A percentile compares a stretch with the other conserved stretches of the same genome.
These are phyloP conservation scores for Penicillium daleae DNA, from an alignment of 495 filamentous ascomycete species.

Conservation along the genomic window DNA sequence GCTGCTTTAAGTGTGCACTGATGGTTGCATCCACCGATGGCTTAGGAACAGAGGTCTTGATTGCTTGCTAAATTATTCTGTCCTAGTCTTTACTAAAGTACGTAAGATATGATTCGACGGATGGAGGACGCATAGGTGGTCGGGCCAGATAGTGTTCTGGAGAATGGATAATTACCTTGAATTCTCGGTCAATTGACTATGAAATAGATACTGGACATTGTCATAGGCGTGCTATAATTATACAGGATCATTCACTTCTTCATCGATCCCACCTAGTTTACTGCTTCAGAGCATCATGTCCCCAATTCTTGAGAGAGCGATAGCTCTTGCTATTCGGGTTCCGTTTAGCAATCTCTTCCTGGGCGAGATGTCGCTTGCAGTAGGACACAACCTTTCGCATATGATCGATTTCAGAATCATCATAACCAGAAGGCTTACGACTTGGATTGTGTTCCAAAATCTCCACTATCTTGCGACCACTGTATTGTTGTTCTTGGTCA, in stretches of 20 bases:
- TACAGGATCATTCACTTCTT: not conserved
- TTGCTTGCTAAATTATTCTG: not conserved
- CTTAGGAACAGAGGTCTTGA: not conserved
- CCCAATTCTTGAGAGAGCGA: constrained; percentile 69
- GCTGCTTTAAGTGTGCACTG: constrained; percentile 7
- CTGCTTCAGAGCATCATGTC: constrained; percentile 62
- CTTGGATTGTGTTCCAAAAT: constrained; percentile 65
- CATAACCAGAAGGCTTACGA: constrained; percentile 57
- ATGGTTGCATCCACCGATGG: constrained; percentile 7
- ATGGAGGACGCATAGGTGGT: no score
- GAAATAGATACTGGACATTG: no score
- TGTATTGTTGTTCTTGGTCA: constrained; percentile 21
- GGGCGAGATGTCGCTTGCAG: constrained; percentile 67
- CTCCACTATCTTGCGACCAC: constrained; percentile 64
- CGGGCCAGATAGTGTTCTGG: no score
- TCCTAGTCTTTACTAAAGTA: not conserved
- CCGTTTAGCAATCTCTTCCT: constrained; percentile 62
- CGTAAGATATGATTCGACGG: not conserved
- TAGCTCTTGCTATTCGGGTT: constrained; percentile 59
- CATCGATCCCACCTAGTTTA: not conserved
- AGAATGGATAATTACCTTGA: not conserved
- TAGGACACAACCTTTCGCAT: constrained; percentile 68
- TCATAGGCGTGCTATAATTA: no score
- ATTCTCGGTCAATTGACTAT: no score
- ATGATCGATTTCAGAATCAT: constrained; percentile 60